phyloP scores from a whole-genome alignment of 805 yeast species.

The Peterozyma toletana region DNA sequence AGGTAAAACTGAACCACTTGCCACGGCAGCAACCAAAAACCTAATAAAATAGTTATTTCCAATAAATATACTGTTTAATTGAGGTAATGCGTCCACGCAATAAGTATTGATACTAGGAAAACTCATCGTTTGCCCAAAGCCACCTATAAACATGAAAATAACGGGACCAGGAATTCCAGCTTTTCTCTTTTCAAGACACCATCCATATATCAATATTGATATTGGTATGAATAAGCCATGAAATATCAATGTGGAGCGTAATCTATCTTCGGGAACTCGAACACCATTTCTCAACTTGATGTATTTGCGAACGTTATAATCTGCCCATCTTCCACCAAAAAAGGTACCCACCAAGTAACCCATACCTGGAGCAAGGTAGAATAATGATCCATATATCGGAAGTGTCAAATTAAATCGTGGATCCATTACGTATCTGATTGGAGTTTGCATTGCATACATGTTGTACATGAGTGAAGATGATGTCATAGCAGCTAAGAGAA shows the following conservation, averaged over 20 bases:
- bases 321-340: conserved; percentile 48
- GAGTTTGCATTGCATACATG: conserved; percentile 47
- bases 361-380: conserved; percentile 50
- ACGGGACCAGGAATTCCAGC: conserved; percentile 54
- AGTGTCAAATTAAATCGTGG: conserved; percentile 42
- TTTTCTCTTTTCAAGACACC: conserved; percentile 38
- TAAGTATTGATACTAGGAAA: conserved; percentile 51
- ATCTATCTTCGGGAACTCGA: conserved; percentile 46
- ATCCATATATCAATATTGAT: conserved; percentile 42
- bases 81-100: conserved; percentile 52
- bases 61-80: conserved; percentile 47
- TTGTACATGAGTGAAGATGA: conserved; percentile 35
- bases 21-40: conserved; percentile 43
- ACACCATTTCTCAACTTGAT: conserved; percentile 31
- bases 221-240: conserved; percentile 38
- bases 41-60: conserved; percentile 46
- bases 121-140: conserved; percentile 41
- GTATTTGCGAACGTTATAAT: conserved; percentile 35
- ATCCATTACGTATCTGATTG: conserved; percentile 47
- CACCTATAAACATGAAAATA: conserved; percentile 38
- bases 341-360: conserved; percentile 45
- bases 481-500: conserved; percentile 35
- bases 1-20: conserved; percentile 40
- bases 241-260: conserved; percentile 31
- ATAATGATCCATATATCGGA: conserved; percentile 44